Evolutionary conservation across 2,329 filamentous ascomycete species (phyloP), one percentile per base, ranked within the genome.

Genomic region (Fusarium nanum): DNA sequence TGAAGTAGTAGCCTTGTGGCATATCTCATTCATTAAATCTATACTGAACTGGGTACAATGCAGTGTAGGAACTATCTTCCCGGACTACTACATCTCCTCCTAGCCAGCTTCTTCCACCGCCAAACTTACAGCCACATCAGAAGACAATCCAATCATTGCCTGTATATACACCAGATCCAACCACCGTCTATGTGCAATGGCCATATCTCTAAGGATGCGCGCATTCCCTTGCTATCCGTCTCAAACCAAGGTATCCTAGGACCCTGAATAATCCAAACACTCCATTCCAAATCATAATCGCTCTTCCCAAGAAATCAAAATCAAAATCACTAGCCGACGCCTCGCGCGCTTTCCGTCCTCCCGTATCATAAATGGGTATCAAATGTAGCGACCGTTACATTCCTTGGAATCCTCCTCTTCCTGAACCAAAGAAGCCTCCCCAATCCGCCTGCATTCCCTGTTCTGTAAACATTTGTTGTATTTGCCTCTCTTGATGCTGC

Each of bases 381-480:
- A 80, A 68, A 76, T 76, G 73, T 73, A 71, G 71, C 64, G 70
- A 72, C 75, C 77, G 63, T 73, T 81, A 83, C 78, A 82, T 81
- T 64, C 80, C 80, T 74, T 82, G 81, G 74, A 82, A 82, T 72
- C 79, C 78, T 69, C 81, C 80, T 71, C 81, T 74, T 64, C 81
- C 81, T 60, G 80, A 80, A 53, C 82, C 82, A 74, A 85, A 83
- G 70, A 84, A 82, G 72, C 82, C 80, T 53, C 81, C 81, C 81
- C 83, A 85, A 61, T 85, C 82, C 32, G 81, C 78, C 65, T 81
- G 79, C 77, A 83, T 83, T 62, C 78, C 81, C 66, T 83, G 80
- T 59, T 83, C 80, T 56, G 82, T 82, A 77, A 87, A 82, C 76
- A 87, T 83, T 40, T 85, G 84, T 57, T 86, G 83, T 68, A 86